Conservation (phyloP, 2,329 filamentous ascomycete species). For the Cladosporium sp. region DNA sequence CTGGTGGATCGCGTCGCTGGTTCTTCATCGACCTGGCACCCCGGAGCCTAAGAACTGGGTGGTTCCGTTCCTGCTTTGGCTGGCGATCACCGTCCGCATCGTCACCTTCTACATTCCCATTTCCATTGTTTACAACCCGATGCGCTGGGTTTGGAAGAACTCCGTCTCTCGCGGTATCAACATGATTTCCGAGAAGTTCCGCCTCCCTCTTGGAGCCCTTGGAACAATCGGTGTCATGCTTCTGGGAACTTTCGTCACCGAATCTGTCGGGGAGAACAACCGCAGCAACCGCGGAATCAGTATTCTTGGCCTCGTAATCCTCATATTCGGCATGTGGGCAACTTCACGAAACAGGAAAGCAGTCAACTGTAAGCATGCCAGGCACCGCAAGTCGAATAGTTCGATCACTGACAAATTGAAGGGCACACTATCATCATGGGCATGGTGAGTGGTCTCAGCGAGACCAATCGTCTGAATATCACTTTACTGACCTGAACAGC, state of each 20-base stretch:
- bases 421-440: constrained; percentile 67
- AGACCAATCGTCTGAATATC: neutral
- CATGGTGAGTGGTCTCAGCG: constrained; percentile 46
- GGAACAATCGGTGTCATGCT: constrained; percentile 68
- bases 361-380: constrained; percentile 34
- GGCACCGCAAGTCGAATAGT: constrained; percentile 11
- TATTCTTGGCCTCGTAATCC: constrained; percentile 70
- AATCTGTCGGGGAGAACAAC: constrained; percentile 70
- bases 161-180: constrained; percentile 57
- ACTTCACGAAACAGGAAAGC: constrained; percentile 67
- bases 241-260: constrained; percentile 71
- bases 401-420: neutral
- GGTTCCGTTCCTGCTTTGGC: constrained; percentile 77
- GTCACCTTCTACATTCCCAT: constrained; percentile 70
- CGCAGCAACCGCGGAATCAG: constrained; percentile 76
- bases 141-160: constrained; percentile 64
- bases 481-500: constrained; percentile 18
- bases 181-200: constrained; percentile 62
- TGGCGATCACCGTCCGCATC: constrained; percentile 68
- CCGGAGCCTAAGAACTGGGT: constrained; percentile 70
- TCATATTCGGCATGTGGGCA: constrained; percentile 62
- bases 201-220: constrained; percentile 58
- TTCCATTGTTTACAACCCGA: constrained; percentile 60
- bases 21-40: constrained; percentile 56
- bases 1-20: constrained; percentile 74